phyloP scores from a whole-genome alignment of 2,329 filamentous ascomycete genomes.

The Trichophyton verrucosum region DNA sequence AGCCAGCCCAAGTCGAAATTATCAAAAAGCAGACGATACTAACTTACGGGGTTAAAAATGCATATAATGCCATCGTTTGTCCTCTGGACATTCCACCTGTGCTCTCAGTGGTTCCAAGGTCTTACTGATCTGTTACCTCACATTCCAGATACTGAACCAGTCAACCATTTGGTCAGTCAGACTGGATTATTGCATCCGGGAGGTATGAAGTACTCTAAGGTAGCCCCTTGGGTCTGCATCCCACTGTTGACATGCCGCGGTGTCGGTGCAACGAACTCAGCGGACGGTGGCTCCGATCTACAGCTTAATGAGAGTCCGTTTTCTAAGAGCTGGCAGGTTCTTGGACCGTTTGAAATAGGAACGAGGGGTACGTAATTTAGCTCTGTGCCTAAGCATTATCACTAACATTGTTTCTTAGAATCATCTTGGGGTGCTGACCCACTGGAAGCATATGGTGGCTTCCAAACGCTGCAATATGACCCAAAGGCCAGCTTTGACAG shows the following conservation, averaged over 20 bases:
- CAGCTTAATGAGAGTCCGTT: slow-evolving; percentile 10
- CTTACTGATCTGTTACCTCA: not conserved
- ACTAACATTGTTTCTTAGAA: slow-evolving; percentile 27
- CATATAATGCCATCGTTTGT: not conserved
- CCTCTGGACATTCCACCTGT: not conserved
- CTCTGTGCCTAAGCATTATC: not conserved
- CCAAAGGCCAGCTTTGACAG: slow-evolving; percentile 34
- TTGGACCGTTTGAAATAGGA: slow-evolving; percentile 48
- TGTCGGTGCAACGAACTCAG: not conserved
- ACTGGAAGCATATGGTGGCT: slow-evolving; percentile 42
- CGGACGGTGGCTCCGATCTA: not conserved
- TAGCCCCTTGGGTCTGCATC: not conserved
- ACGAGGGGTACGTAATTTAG: slow-evolving; percentile 39
- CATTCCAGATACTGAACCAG: not conserved
- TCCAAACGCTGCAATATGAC: slow-evolving; percentile 36
- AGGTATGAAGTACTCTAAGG: not conserved
- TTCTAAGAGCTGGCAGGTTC: slow-evolving; percentile 36
- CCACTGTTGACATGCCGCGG: not conserved
- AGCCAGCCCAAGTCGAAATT: not conserved
- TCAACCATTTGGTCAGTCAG: not conserved
- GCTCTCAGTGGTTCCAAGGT: not conserved
- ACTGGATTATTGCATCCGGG: not conserved
- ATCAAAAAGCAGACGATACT: not conserved
- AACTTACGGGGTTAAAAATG: not conserved
- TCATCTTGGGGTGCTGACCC: slow-evolving; percentile 48